Conservation (phyloP, 2,329 filamentous ascomycete species). For the Zalaria obscura region DNA sequence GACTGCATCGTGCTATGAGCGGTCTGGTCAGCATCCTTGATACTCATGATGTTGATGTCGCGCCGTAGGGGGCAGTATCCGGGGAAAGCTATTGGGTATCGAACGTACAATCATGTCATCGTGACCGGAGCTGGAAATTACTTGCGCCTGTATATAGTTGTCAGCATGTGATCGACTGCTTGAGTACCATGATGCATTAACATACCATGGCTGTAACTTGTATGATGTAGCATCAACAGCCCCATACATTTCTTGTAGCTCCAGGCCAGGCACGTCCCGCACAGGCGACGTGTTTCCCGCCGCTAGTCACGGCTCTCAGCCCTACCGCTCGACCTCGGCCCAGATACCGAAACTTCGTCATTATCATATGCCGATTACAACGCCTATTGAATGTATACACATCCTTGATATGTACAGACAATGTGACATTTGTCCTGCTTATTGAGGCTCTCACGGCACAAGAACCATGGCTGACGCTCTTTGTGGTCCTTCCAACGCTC, state of each 20-base stretch:
- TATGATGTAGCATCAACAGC: neutral
- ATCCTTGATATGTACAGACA: no score
- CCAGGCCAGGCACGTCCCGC: neutral
- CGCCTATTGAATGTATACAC: no score
- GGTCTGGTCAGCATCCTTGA: conserved; percentile 7
- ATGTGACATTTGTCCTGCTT: neutral
- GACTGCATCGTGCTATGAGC: conserved; percentile 78
- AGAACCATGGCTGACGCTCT: conserved; percentile 49
- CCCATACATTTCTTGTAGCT: neutral
- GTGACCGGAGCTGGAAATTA: conserved; percentile 76
- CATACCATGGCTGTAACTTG: conserved; percentile 5
- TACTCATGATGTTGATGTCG: conserved; percentile 3
- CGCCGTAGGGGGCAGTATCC: conserved; percentile 1
- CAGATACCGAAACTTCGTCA: neutral
- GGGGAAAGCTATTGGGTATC: conserved; percentile 1
- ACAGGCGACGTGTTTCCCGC: no score
- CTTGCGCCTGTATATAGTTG: conserved; percentile 45
- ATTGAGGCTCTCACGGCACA: neutral
- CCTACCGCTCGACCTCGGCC: conserved; percentile 2
- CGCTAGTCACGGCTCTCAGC: neutral
- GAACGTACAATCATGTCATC: conserved; percentile 98
- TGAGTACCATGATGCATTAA: neutral
- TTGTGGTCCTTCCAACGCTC: conserved; percentile 62
- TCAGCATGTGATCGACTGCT: conserved; percentile 1
- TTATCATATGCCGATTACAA: no score